Evolutionary conservation across 176 grass and related monocot genomes (phyloP).

Genomic region (Hyparrhenia diplandra): DNA sequence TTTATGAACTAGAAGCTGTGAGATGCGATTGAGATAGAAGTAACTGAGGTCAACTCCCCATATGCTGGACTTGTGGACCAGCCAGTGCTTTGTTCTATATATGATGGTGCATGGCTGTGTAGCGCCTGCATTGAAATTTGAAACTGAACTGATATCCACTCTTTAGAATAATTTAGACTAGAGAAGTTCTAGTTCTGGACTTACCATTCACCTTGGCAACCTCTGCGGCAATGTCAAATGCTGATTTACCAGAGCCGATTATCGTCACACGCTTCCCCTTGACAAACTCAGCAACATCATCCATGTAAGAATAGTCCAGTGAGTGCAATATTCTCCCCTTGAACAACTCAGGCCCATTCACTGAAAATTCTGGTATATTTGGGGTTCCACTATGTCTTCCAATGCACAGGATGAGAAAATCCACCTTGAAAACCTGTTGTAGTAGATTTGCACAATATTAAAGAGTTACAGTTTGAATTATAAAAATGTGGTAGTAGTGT

Average conservation of each 20-base stretch:
- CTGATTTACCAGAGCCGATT: conserved; percentile 69
- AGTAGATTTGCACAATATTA: background rate
- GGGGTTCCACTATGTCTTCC: conserved; percentile 72
- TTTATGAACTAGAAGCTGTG: conserved; percentile 77
- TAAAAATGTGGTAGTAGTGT: background rate
- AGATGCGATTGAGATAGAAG: conserved; percentile 69
- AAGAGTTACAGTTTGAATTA: background rate
- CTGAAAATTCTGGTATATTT: conserved; percentile 62
- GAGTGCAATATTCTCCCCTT: conserved; percentile 62
- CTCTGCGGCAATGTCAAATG: conserved; percentile 79
- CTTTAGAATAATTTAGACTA: background rate
- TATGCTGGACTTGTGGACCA: conserved; percentile 40
- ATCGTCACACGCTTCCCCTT: conserved; percentile 54
- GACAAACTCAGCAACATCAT: conserved; percentile 44
- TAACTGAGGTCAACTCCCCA: conserved; percentile 52
- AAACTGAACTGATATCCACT: conserved; percentile 6
- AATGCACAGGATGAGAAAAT: conserved; percentile 89
- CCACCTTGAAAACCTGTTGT: conserved; percentile 44
- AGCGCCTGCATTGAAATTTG: conserved; percentile 41
- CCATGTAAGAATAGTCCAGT: conserved; percentile 74
- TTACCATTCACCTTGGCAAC: conserved; percentile 68
- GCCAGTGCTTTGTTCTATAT: conserved; percentile 68
- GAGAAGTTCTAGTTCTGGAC: conserved; percentile 8
- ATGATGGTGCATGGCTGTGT: conserved; percentile 69
- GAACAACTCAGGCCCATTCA: conserved; percentile 62